Conservation (phyloP, 495 filamentous ascomycete genomes). For the Neurospora sp. region DNA sequence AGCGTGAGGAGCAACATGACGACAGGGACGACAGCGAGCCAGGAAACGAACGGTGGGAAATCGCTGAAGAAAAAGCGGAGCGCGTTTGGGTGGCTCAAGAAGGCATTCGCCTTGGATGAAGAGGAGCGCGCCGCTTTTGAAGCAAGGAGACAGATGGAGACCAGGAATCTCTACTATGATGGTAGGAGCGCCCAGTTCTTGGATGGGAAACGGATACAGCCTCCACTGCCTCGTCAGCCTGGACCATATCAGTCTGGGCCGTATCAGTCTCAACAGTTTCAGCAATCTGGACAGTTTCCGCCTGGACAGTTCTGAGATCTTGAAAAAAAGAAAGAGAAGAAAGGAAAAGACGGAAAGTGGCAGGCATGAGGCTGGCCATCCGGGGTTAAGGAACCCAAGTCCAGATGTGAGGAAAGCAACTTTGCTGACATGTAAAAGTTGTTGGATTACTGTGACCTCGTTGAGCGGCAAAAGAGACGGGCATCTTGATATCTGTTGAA, state of each 20-base stretch:
- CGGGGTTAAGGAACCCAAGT: neutral
- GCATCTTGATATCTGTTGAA: neutral
- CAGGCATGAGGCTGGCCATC: neutral
- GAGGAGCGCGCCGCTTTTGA: conserved; percentile 46
- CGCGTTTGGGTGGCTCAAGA: conserved; percentile 50
- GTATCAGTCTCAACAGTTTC: neutral
- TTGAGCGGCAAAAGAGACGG: neutral
- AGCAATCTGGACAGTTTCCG: neutral
- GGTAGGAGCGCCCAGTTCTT: conserved; percentile 31
- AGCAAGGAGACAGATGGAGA: conserved; percentile 29
- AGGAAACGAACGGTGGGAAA: conserved; percentile 10
- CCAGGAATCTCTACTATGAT: conserved; percentile 32
- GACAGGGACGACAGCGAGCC: conserved; percentile 19
- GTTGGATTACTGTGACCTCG: neutral
- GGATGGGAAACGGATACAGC: conserved; percentile 31
- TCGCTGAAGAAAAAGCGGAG: conserved; percentile 48
- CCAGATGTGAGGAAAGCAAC: neutral
- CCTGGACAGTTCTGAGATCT: neutral
- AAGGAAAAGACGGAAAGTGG: neutral
- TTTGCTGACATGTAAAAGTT: neutral
- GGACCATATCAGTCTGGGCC: neutral
- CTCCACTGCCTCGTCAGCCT: neutral
- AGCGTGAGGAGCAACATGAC: conserved; percentile 38
- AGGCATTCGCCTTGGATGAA: conserved; percentile 46
- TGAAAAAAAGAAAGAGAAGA: neutral